A percentile compares a stretch with the other conserved stretches of the same genome.
These are phyloP conservation scores for Lepidopterella palustris DNA, from an alignment of 495 filamentous ascomycete species.

Conservation along the genomic window DNA sequence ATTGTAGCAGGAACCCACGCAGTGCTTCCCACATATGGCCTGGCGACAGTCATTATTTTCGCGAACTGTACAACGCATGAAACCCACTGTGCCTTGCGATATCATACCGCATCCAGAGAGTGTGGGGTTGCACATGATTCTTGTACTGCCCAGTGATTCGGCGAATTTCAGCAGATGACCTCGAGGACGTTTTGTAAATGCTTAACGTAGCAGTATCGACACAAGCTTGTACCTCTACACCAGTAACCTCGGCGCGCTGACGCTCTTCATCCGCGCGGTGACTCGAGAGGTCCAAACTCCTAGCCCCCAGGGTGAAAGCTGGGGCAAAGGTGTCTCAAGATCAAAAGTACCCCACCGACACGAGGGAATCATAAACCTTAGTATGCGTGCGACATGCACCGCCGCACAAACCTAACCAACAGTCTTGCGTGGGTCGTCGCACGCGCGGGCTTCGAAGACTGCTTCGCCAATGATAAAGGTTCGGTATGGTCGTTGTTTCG, in stretches of 20 bases:
- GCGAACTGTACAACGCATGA: slow-evolving; percentile 32
- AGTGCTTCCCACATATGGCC: slow-evolving; percentile 9
- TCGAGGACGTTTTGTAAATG: slow-evolving; percentile 20
- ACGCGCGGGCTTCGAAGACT: background rate
- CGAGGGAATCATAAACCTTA: slow-evolving; percentile 4
- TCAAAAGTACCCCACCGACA: background rate
- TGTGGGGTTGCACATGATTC: slow-evolving; percentile 28
- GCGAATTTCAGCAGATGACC: slow-evolving; percentile 24
- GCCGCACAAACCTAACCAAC: slow-evolving; percentile 18
- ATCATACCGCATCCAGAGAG: slow-evolving; percentile 21
- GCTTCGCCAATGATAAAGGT: background rate
- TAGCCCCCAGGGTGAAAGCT: slow-evolving; percentile 10
- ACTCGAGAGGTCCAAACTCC: slow-evolving; percentile 1
- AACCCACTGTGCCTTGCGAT: slow-evolving; percentile 17
- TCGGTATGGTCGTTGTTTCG: slow-evolving; percentile 2
- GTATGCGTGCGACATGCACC: slow-evolving; percentile 1
- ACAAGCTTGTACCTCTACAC: background rate
- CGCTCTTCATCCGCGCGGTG: background rate
- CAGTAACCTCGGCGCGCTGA: background rate
- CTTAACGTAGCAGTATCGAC: slow-evolving; percentile 18
- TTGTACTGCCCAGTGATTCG: slow-evolving; percentile 25
- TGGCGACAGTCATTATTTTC: slow-evolving; percentile 18
- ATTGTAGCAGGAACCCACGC: slow-evolving; percentile 13
- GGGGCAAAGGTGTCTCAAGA: slow-evolving; percentile 13
- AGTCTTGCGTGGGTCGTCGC: slow-evolving; percentile 7